Evolutionary conservation across 1,139 yeast species (phyloP), one percentile per base, ranked within the genome.

Genomic region (Pichia sp.): DNA sequence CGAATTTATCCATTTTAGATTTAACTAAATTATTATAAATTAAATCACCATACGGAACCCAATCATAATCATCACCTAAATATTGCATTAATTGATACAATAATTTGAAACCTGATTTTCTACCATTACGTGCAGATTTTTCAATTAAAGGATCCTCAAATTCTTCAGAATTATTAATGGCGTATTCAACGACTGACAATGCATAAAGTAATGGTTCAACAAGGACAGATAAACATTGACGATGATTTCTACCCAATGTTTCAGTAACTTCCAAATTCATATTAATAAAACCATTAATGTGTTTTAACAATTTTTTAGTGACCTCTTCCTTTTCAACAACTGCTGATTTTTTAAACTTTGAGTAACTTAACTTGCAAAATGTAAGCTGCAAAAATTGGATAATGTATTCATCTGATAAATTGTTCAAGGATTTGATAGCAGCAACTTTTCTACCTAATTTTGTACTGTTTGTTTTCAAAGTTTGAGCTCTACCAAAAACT

Each of bases 401-500:
- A 30, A 89, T 72, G 51, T 78, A 74, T 6, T 67, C 62, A 22
- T 76, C 74, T 23, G 73, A 70, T 43, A 92, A 70, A 51, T 74
- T 80, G 27, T 87, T 85, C 43, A 92, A 65, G 2, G 85, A 71
- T 22, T 83, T 72, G 16, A 92, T 70, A 4, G 89, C 87, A 3
- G 97, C 92, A 58, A 74, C 74, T 54, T 87, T 84, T 54, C 86
- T 75, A 25, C 90, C 81, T 49, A 77, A 74, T 56, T 85, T 85
- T 41, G 81, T 77, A 49, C 87, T 87, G 61, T 82, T 78, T 1
- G 71, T 66, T 29, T 63, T 66, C 30, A 69, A 64, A 4, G 74
- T 70, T 64, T 87, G 95, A 9, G 89, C 87, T 52, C 95, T 73
- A 6, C 98, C 98, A 63, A 83, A 92, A 31, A 94, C 66, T 27